Percentiles rank a stretch among this genome's conserved stretches.
Conservation (phyloP, 495 filamentous ascomycete genomes). For the Saxophila tyrrhenica region DNA sequence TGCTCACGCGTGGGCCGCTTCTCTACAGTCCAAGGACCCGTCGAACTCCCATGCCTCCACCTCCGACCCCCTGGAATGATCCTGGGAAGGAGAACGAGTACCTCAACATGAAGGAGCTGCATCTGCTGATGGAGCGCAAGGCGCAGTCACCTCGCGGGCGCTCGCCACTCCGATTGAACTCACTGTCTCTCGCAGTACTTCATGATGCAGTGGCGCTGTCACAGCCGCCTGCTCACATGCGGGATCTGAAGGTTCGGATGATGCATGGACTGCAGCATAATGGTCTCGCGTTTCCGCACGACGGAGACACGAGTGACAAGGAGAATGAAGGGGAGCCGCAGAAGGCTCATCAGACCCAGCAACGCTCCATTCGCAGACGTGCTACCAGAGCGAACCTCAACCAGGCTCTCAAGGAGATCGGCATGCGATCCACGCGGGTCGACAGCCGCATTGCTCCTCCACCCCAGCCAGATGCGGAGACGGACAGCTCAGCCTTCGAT, state of each 20-base stretch:
- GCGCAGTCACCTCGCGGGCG: not conserved
- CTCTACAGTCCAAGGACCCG: not conserved
- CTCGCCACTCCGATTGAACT: slow-evolving; percentile 2
- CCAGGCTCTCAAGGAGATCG: not conserved
- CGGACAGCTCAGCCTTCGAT: too few species aligned
- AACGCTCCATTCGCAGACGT: not conserved
- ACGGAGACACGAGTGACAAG: not conserved
- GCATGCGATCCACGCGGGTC: too few species aligned
- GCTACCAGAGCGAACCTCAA: not conserved
- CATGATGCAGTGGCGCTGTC: not conserved
- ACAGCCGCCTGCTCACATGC: not conserved
- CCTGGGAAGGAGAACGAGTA: not conserved
- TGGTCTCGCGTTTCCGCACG: too few species aligned
- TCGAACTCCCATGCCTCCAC: not conserved
- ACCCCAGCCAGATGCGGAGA: too few species aligned
- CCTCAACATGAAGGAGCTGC: not conserved
- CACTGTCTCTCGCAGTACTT: slow-evolving; percentile 2
- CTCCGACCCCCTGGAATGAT: not conserved
- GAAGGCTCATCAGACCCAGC: too few species aligned
- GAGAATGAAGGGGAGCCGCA: not conserved
- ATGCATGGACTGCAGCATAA: not conserved
- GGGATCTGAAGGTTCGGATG: not conserved
- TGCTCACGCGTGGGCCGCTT: not conserved
- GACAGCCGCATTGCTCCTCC: too few species aligned
- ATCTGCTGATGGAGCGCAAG: slow-evolving; percentile 3